Evolutionary conservation across 805 yeast species (phyloP), one percentile per base, ranked within the genome.

Genomic region (Torulaspora franciscae): DNA sequence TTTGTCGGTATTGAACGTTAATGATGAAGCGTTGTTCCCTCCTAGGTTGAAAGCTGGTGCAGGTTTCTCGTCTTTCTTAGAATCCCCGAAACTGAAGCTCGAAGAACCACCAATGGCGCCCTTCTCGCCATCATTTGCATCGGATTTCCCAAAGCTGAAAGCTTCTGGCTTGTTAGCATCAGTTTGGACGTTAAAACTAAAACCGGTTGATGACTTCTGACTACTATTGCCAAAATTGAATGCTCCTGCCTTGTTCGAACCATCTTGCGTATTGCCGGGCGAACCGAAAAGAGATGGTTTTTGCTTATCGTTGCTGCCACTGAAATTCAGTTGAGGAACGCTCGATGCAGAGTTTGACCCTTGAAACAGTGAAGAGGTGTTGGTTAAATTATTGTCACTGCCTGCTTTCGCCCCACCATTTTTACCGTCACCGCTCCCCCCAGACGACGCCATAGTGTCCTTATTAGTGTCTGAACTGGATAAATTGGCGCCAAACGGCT

Each of bases 321-420:
- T 56, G 42, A 53, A 49, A 7, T 32, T 32, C 46, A 56, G 52
- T 10, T 51, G 48, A 15, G 34, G 14, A 9, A n/a, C 42, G 17
- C 34, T 29, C 6, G 27, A 19, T 33, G 37, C n/a, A 6, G 37
- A 33, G 27, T 17, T 19, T 5, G 29, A 36, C 22, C 40, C 32
- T 8, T 27, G 7, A 3, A 30, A 17, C 32, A 23, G 24, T 9
- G 29, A 32, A 4, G 42, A 25, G 14, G 30, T 27, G n/a, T 25
- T 28, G 19, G 17, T 22, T 9, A 39, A 34, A 15, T n/a, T 27
- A 6, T 27, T 35, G 13, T 29, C 26, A 3, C 32, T 37, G 9
- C 24, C 25, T 32, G 36, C 40, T 17, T 39, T 39, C 2, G 37
- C 11, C 3, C 29, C 47, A 30, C 35, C 39, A 34, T 26, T 35